phyloP scores from a whole-genome alignment of 345 rosid species.

The Viola odorata region DNA sequence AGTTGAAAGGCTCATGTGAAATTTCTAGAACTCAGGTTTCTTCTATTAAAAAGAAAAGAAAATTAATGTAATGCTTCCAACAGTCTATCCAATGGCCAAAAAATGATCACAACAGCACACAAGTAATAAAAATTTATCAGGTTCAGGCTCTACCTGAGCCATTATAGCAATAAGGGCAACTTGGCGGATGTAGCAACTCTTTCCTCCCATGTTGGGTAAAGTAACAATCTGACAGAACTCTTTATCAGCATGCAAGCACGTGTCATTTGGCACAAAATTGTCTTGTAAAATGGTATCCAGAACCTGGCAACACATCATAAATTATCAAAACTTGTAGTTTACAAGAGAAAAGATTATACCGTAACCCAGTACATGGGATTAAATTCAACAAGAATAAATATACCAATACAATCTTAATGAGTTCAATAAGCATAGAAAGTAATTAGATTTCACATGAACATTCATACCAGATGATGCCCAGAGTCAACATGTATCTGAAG shows the following conservation, averaged over 20 bases:
- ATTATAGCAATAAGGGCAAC: constrained; percentile 81
- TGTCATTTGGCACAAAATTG: constrained; percentile 82
- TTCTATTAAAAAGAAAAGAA: no score
- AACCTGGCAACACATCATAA: constrained; percentile 38
- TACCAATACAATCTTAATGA: not conserved
- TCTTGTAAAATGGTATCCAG: constrained; percentile 70
- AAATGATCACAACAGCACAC: not conserved
- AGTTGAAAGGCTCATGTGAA: no score
- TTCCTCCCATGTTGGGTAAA: constrained; percentile 99
- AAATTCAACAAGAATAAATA: not conserved
- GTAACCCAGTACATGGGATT: not conserved
- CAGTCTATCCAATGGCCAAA: not conserved
- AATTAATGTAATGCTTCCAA: no score
- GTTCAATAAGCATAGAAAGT: not conserved
- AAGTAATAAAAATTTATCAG: not conserved
- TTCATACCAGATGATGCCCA: constrained; percentile 90
- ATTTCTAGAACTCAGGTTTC: no score
- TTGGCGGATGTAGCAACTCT: constrained; percentile 97
- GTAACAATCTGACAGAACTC: constrained; percentile 88
- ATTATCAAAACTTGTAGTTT: not conserved
- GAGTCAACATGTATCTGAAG: constrained; percentile 61
- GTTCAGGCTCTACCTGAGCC: constrained; percentile 67
- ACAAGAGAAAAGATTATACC: not conserved
- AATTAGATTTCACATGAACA: constrained; percentile 5
- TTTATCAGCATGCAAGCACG: constrained; percentile 53